A percentile compares a stretch with the other conserved stretches of the same genome.
Conservation (phyloP, 306 rosid species). For the Macrotyloma uniflorum region DNA sequence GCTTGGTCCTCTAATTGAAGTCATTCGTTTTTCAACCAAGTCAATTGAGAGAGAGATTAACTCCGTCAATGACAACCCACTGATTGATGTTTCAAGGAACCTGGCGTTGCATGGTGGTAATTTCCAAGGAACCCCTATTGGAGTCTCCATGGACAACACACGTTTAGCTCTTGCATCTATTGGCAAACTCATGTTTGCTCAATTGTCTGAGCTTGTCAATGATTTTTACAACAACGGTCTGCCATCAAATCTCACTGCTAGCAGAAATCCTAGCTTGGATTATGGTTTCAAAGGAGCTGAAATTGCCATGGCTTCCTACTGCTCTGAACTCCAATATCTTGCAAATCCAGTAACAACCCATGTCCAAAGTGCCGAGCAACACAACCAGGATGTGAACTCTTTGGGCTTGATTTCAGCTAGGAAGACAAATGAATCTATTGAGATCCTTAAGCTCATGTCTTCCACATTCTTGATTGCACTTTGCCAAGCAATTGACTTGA, state of each 20-base stretch:
- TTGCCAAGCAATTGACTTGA: constrained; percentile 86
- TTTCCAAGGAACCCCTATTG: constrained; percentile 95
- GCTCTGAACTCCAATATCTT: constrained; percentile 54
- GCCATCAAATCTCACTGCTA: constrained; percentile 80
- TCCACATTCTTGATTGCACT: constrained; percentile 78
- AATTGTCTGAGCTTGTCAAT: constrained; percentile 84
- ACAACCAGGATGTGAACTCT: constrained; percentile 67
- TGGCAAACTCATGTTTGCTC: constrained; percentile 91
- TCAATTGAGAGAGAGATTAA: constrained; percentile 91
- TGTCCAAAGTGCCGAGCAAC: constrained; percentile 59
- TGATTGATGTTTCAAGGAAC: constrained; percentile 90
- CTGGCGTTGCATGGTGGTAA: constrained; percentile 92
- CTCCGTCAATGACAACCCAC: constrained; percentile 87
- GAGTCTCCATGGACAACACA: constrained; percentile 94
- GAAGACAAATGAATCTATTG: constrained; percentile 77
- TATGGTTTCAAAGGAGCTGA: constrained; percentile 88
- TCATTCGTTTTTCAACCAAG: constrained; percentile 77
- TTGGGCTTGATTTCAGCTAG: constrained; percentile 82
- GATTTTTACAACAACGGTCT: constrained; percentile 85
- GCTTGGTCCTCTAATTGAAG: constrained; percentile 90
- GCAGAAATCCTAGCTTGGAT: constrained; percentile 86
- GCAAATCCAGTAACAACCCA: constrained; percentile 55
- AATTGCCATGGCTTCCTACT: constrained; percentile 59
- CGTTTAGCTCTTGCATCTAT: constrained; percentile 86
- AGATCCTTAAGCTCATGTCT: constrained; percentile 58